Evolutionary conservation across 2,329 filamentous ascomycete genomes (phyloP).

Genomic region (Xylaria sp.): DNA sequence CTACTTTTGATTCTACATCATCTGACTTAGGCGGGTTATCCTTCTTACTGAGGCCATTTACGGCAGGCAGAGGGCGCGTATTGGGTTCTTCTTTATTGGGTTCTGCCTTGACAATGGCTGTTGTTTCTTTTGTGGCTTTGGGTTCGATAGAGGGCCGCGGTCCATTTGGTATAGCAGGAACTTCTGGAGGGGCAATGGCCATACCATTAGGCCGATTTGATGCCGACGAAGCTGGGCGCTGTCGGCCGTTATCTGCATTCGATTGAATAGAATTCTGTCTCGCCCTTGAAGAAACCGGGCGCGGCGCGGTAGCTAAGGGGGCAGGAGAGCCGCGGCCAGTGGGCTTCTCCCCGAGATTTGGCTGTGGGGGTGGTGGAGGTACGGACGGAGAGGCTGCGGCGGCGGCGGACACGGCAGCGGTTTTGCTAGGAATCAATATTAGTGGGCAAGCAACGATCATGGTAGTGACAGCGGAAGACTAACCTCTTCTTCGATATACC

Average conservation of each 20-base stretch:
- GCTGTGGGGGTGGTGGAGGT: constrained; percentile 79
- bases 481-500: constrained; percentile 84
- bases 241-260: constrained; percentile 64
- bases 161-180: constrained; percentile 47
- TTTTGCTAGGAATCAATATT: constrained; percentile 44
- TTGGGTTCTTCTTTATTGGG: constrained; percentile 50
- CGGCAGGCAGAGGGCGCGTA: constrained; percentile 43
- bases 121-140: constrained; percentile 64
- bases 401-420: constrained; percentile 51
- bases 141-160: constrained; percentile 56
- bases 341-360: constrained; percentile 72
- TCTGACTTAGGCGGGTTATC: constrained; percentile 58
- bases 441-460: constrained; percentile 8
- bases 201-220: constrained; percentile 71
- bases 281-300: constrained; percentile 75
- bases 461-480: constrained; percentile 44
- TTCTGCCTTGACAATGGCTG: constrained; percentile 53
- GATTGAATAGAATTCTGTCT: constrained; percentile 79
- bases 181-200: constrained; percentile 54
- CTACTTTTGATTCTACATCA: constrained; percentile 59
- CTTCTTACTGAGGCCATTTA: constrained; percentile 54
- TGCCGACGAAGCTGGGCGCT: constrained; percentile 68
- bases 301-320: constrained; percentile 62
- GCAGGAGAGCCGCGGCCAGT: constrained; percentile 68
- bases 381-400: constrained; percentile 74